Evolutionary conservation across 225 moss, liverwort and hornwort species (phyloP).

Genomic region (Bryoerythrophyllum caledonicum): DNA sequence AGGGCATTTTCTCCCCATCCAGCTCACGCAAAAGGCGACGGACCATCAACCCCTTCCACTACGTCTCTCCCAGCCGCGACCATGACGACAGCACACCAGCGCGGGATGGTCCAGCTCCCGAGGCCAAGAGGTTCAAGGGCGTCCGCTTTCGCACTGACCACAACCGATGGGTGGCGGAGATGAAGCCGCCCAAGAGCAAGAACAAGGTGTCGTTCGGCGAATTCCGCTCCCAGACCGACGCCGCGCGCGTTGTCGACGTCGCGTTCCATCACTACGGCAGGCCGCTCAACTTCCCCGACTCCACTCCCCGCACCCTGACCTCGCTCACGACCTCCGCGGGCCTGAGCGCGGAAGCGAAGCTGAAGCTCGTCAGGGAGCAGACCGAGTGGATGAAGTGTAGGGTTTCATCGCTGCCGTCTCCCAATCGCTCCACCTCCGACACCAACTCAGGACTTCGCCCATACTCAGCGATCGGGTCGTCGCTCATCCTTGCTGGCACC

Average conservation of each 20-base stretch:
- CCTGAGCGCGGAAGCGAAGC: background rate
- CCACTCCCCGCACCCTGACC: background rate
- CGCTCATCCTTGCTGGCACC: background rate
- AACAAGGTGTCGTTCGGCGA: conserved; percentile 11
- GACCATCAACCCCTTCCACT: conserved; percentile 5
- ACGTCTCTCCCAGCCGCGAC: background rate
- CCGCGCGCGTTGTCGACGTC: background rate
- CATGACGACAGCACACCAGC: background rate
- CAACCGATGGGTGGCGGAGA: background rate
- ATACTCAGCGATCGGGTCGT: background rate
- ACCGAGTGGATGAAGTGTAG: background rate
- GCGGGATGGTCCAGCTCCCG: background rate
- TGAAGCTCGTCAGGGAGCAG: background rate
- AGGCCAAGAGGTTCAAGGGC: background rate
- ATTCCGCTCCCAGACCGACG: background rate
- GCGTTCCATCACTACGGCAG: conserved; percentile 19
- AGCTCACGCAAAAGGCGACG: conserved; percentile 8
- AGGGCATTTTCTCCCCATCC: too few relatives aligned
- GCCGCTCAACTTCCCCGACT: conserved; percentile 20
- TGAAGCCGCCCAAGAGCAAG: conserved; percentile 2
- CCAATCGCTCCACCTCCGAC: too few relatives aligned
- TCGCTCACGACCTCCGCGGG: background rate
- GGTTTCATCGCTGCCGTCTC: background rate
- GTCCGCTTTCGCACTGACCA: conserved; percentile 1
- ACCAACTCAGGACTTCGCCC: background rate